Evolutionary conservation across 345 rosid species (phyloP).

Genomic region (Salix brachista): DNA sequence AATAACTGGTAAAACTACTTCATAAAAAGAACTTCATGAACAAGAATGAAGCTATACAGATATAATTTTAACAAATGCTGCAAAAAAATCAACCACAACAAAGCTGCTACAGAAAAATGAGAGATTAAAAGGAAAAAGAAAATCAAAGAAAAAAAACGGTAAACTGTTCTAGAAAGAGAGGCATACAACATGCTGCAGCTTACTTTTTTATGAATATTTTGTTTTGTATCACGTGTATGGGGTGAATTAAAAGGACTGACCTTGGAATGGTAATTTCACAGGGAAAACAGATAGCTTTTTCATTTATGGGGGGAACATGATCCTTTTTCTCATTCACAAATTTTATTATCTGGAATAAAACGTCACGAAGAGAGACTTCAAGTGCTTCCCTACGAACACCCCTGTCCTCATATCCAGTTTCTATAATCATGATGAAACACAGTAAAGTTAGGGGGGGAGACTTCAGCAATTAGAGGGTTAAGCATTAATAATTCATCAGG

Average conservation of each 20-base stretch:
- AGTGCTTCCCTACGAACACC: slow-evolving; percentile 60
- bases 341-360: slow-evolving; percentile 81
- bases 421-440: slow-evolving; percentile 26
- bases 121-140: not conserved
- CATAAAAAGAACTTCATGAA: not conserved
- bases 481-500: not conserved
- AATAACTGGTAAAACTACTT: not conserved
- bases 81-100: not conserved
- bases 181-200: not conserved
- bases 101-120: not conserved
- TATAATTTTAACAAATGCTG: not conserved
- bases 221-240: not conserved
- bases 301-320: slow-evolving; percentile 83
- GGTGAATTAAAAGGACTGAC: slow-evolving; percentile 38
- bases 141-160: not conserved
- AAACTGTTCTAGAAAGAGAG: not conserved
- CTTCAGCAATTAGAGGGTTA: not conserved
- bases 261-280: slow-evolving; percentile 80
- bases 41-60: not conserved
- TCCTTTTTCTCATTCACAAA: slow-evolving; percentile 95
- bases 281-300: slow-evolving; percentile 71
- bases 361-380: slow-evolving; percentile 77
- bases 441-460: not conserved
- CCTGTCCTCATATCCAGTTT: slow-evolving; percentile 56
- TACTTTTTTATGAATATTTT: not conserved